Conservation (phyloP, 148 eudicot genomes). For the Chenopodium quinoa region DNA sequence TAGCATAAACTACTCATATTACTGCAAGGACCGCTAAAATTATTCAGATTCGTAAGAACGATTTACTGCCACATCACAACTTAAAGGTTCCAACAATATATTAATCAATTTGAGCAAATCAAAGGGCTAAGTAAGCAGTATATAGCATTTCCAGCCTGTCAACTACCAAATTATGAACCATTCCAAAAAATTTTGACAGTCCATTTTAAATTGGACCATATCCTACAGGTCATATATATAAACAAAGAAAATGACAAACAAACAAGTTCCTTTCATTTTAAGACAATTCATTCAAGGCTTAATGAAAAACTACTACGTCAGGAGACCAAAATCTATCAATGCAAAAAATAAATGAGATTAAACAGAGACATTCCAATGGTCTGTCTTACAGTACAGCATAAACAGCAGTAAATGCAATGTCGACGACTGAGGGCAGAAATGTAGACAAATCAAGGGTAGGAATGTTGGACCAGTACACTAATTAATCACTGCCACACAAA, state of each 20-base stretch:
- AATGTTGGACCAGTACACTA: conserved; percentile 15
- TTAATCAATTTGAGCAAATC: conserved; percentile 19
- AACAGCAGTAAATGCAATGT: not conserved
- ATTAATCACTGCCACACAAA: not conserved
- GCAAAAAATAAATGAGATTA: not conserved
- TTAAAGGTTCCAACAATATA: conserved; percentile 16
- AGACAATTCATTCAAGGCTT: conserved; percentile 8
- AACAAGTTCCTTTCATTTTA: conserved; percentile 9
- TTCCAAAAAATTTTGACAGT: conserved; percentile 9
- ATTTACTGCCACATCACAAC: conserved; percentile 30
- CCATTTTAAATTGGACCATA: conserved; percentile 20
- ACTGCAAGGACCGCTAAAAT: not conserved
- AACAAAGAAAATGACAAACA: conserved; percentile 1
- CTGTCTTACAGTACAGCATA: conserved; percentile 1
- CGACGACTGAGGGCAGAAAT: not conserved
- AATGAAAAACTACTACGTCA: conserved; percentile 6
- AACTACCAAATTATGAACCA: conserved; percentile 19
- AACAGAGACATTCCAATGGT: conserved; percentile 6
- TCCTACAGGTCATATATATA: conserved; percentile 2
- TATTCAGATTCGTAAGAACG: conserved; percentile 1
- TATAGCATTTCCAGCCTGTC: conserved; percentile 33
- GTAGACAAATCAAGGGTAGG: not conserved
- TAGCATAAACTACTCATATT: not conserved
- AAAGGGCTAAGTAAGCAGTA: not conserved
- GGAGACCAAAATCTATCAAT: not conserved